Evolutionary conservation across 2,329 filamentous ascomycete genomes (phyloP).

Genomic region (Colletotrichum orchidophilum): DNA sequence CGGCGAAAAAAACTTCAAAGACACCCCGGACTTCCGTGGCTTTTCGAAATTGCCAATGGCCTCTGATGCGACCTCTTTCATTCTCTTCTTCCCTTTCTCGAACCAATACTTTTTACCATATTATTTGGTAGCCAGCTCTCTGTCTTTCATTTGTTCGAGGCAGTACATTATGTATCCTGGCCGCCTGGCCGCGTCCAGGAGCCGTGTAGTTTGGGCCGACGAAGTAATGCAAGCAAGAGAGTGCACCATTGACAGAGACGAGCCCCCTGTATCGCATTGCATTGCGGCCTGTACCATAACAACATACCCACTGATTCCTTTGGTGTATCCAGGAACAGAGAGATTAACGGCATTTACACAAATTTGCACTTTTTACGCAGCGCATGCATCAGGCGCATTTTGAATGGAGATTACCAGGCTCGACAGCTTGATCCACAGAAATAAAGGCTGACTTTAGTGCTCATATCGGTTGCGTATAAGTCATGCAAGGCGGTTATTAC

Average conservation of each 20-base stretch:
- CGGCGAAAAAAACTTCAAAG: background rate
- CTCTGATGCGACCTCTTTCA: background rate
- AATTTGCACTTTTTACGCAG: background rate
- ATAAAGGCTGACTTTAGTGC: background rate
- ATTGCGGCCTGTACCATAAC: conserved; percentile 23
- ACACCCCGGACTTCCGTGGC: background rate
- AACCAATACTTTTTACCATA: conserved; percentile 20
- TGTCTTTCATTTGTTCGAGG: conserved; percentile 26
- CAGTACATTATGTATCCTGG: background rate
- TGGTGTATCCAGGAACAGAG: conserved; percentile 6
- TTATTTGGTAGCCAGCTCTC: conserved; percentile 11
- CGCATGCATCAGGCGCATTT: background rate
- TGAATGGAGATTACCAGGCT: background rate
- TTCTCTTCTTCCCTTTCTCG: conserved; percentile 15
- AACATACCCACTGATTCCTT: conserved; percentile 22
- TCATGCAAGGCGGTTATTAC: conserved; percentile 2
- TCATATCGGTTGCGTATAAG: conserved; percentile 3
- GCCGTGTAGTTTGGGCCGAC: conserved; percentile 3
- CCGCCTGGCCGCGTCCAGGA: background rate
- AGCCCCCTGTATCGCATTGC: background rate
- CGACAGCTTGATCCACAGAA: background rate
- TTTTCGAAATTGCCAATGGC: background rate
- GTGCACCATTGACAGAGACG: conserved; percentile 4
- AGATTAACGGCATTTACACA: conserved; percentile 7
- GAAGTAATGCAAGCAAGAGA: conserved; percentile 19